These are phyloP conservation scores for Rubroboletus pulcherrimus DNA, from an alignment of 768 basidiomycete genomes.

Conservation along the genomic window DNA sequence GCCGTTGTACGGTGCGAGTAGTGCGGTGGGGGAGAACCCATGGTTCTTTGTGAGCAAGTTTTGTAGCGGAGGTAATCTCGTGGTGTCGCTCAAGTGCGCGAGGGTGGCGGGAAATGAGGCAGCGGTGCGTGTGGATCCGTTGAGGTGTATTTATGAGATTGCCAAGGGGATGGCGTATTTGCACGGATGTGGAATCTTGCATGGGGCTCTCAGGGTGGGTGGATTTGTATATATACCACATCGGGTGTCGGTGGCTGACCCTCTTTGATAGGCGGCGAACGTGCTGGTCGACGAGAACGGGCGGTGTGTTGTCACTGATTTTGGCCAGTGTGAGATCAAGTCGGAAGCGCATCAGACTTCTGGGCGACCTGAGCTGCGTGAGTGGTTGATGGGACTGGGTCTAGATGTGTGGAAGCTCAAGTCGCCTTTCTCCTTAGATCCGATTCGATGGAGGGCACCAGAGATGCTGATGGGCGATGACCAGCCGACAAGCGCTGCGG, in stretches of 20 bases:
- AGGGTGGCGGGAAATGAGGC: not conserved
- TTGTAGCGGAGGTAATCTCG: constrained; percentile 60
- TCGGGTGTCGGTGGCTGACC: not conserved
- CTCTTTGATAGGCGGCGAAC: constrained; percentile 55
- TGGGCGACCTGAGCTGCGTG: constrained; percentile 46
- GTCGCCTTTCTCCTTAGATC: constrained; percentile 43
- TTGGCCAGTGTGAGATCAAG: constrained; percentile 80
- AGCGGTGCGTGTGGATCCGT: constrained; percentile 33
- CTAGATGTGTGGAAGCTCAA: not conserved
- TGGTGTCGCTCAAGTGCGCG: constrained; percentile 48
- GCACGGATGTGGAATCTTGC: constrained; percentile 62
- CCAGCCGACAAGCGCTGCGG: constrained; percentile 49
- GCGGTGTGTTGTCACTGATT: constrained; percentile 74
- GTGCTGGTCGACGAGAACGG: constrained; percentile 67
- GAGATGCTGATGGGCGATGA: constrained; percentile 53
- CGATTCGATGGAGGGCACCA: constrained; percentile 68
- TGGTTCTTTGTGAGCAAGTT: constrained; percentile 82
- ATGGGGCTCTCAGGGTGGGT: constrained; percentile 77
- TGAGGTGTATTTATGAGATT: constrained; percentile 68
- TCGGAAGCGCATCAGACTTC: constrained; percentile 63
- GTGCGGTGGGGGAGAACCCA: constrained; percentile 61
- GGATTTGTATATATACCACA: not conserved
- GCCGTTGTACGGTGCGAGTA: constrained; percentile 74
- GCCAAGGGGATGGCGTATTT: constrained; percentile 81
- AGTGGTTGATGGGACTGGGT: not conserved